A percentile compares a stretch with the other conserved stretches of the same genome.
Evolutionary conservation across 2,329 filamentous ascomycete genomes (phyloP).

Genomic region (Colletotrichum higginsianum): DNA sequence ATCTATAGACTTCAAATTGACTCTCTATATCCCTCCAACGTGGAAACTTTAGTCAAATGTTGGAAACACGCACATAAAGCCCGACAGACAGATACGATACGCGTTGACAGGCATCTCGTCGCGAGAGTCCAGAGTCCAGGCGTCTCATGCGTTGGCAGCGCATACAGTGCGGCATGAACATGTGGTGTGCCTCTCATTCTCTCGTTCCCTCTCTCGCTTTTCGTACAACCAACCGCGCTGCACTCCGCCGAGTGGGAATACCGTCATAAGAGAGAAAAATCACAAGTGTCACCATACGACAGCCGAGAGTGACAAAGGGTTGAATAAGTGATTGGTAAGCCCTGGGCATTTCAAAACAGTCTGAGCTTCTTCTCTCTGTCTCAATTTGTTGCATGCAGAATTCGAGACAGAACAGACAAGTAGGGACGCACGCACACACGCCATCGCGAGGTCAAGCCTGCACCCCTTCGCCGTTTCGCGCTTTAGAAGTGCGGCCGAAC

Average conservation of each 20-base stretch:
- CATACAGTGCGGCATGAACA: constrained; percentile 8
- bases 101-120: background rate
- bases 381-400: background rate
- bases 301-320: background rate
- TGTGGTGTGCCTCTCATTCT: constrained; percentile 16
- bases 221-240: background rate
- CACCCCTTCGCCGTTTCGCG: constrained; percentile 15
- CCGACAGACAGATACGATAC: too few relatives aligned
- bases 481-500: constrained; percentile 14
- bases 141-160: constrained; percentile 26
- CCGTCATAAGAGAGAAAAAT: too few relatives aligned
- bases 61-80: background rate
- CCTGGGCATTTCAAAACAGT: background rate
- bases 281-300: background rate
- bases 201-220: background rate
- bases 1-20: too few relatives aligned
- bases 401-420: constrained; percentile 6
- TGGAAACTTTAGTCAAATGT: background rate
- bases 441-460: background rate
- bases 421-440: constrained; percentile 4
- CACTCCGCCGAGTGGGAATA: background rate
- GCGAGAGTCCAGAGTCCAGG: background rate
- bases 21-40: background rate
- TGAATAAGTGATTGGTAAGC: background rate
- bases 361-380: background rate